A percentile compares a stretch with the other conserved stretches of the same genome.
phyloP scores from a whole-genome alignment of 768 basidiomycete genomes.

The Clathrus columnatus region DNA sequence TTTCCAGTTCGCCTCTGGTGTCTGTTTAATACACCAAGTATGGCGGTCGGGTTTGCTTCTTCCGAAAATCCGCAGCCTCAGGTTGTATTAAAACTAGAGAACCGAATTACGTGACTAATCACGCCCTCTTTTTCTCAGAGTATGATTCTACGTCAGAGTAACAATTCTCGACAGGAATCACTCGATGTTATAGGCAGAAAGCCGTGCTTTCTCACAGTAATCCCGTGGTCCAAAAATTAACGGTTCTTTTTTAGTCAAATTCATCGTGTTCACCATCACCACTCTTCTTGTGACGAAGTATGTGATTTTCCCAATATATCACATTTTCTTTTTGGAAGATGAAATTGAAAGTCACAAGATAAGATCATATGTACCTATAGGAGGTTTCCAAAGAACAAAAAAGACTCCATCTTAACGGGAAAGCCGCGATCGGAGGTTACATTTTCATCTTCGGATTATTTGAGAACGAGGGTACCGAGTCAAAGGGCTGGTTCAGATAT shows the following conservation, averaged over 20 bases:
- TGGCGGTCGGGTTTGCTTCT: slow-evolving; percentile 70
- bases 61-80: slow-evolving; percentile 45
- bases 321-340: not conserved
- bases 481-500: no score
- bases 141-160: not conserved
- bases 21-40: slow-evolving; percentile 73
- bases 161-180: not conserved
- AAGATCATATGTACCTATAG: no score
- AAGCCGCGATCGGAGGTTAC: no score
- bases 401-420: no score
- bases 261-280: not conserved
- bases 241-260: not conserved
- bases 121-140: not conserved
- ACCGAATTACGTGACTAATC: not conserved
- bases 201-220: not conserved
- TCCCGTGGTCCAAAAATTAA: not conserved
- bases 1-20: slow-evolving; percentile 65
- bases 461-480: not conserved
- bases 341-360: no score
- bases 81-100: slow-evolving; percentile 36
- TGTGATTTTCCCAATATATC: not conserved
- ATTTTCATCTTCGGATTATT: not conserved
- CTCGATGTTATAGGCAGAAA: not conserved
- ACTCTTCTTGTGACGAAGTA: not conserved
- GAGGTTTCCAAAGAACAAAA: no score